phyloP scores from a whole-genome alignment of 2,329 filamentous ascomycete genomes.

The Exophiala sp. region DNA sequence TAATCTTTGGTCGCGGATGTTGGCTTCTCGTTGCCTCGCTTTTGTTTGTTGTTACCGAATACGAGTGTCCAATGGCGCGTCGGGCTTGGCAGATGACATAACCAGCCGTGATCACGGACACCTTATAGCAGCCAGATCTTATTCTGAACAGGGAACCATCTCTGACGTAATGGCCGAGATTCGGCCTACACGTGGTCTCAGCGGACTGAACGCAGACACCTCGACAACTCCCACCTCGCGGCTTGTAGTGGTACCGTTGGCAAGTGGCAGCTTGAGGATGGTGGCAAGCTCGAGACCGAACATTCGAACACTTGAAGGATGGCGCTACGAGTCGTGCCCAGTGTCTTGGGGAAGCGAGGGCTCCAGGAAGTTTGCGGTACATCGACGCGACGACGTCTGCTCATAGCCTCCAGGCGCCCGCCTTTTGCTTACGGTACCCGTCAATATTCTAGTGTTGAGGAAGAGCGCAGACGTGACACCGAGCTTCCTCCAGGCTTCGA shows the following conservation, averaged over 20 bases:
- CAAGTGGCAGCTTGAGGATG: neutral
- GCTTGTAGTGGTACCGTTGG: neutral
- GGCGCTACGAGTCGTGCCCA: slow-evolving; percentile 25
- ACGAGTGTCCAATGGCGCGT: neutral
- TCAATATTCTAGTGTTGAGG: slow-evolving; percentile 18
- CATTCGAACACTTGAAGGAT: slow-evolving; percentile 11
- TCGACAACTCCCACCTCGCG: neutral
- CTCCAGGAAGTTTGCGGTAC: slow-evolving; percentile 24
- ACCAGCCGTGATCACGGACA: neutral
- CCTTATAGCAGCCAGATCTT: neutral
- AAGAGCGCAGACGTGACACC: slow-evolving; percentile 6
- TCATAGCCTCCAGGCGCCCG: slow-evolving; percentile 10
- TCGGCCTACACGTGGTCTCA: neutral
- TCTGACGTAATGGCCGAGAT: neutral
- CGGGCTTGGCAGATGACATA: slow-evolving; percentile 3
- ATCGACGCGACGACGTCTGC: slow-evolving; percentile 6
- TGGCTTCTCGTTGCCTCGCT: neutral
- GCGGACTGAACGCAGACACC: neutral
- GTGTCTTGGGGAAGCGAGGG: slow-evolving; percentile 28
- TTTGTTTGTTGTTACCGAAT: slow-evolving; percentile 15
- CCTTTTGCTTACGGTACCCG: slow-evolving; percentile 8
- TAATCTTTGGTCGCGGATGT: neutral
- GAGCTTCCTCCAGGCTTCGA: slow-evolving; percentile 17
- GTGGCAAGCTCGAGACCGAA: neutral
- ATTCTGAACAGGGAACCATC: neutral